Evolutionary conservation across 169 alveolate genomes (phyloP), one percentile per base, ranked within the genome.

Genomic region (Theileria equi): DNA sequence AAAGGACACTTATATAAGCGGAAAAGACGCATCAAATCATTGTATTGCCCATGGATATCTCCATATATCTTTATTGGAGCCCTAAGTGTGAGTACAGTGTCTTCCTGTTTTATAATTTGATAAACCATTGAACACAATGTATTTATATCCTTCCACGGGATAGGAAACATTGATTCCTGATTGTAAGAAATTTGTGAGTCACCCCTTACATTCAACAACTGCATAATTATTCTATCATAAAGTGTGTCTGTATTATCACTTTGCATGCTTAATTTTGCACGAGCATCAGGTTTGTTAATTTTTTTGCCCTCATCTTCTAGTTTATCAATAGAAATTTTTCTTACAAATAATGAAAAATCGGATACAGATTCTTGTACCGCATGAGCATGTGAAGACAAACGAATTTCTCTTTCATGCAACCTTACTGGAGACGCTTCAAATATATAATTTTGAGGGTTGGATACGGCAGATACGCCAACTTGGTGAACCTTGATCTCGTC

Each of bases 11-110:
- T 89, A 82, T 91, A 92, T 54, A 77, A 67, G 55, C 69, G 81
- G 69, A 96, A 96, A 65, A 96, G 92, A 59, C 99, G 91, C 99
- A 96, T 97, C 53, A 96, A 81, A 82, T 97, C 99, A 78, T 93
- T 82, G 88, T 95, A 97, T 72, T 97, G 98, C 3, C 99, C 99
- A 82, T 97, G 99, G 65, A 97, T 95, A 80, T 97, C 99, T 26
- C 99, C 99, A 76, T 95, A 97, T 25, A 97, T 68, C 61, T 95
- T 95, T 28, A 95, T 92, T 5, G 99, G 99, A 5, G 99, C 97
- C 41, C 98, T 92, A 11, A 96, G 91, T 50, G 93, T 90, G 47
- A 97, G 84, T 29, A 97, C 98, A 96, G 97, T 97, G 26, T 96
- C 98, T 79, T 97, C 96, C 36, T 88, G 94, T 70, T 94, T 92